Evolutionary conservation across 2,329 filamentous ascomycete genomes (phyloP).

Genomic region (Fusarium neocosmosporiellum): DNA sequence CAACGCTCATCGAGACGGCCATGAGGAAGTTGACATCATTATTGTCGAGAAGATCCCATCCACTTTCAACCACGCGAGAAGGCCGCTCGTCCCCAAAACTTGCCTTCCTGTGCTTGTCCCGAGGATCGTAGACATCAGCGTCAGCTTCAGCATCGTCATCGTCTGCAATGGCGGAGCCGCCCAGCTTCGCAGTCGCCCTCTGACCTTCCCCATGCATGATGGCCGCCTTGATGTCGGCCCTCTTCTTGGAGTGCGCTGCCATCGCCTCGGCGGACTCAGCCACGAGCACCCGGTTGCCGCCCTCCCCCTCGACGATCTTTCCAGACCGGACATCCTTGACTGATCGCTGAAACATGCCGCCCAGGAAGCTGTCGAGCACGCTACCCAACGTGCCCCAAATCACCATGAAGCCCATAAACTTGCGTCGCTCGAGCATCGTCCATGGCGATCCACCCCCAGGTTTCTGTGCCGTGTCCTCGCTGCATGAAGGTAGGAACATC

Average conservation of each 20-base stretch:
- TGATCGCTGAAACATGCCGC: constrained; percentile 85
- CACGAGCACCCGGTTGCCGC: constrained; percentile 71
- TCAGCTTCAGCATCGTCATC: constrained; percentile 52
- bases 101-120: constrained; percentile 60
- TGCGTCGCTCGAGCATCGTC: constrained; percentile 57
- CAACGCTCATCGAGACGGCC: constrained; percentile 83
- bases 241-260: constrained; percentile 45
- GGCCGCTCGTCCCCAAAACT: constrained; percentile 68
- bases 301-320: constrained; percentile 89
- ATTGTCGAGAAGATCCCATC: constrained; percentile 84
- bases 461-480: constrained; percentile 49
- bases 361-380: constrained; percentile 87
- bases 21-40: constrained; percentile 96
- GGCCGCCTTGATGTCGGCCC: constrained; percentile 54
- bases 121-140: constrained; percentile 60
- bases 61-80: constrained; percentile 74
- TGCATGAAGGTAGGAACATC: constrained; percentile 77
- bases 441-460: constrained; percentile 61
- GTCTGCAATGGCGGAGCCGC: constrained; percentile 47
- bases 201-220: constrained; percentile 58
- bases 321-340: constrained; percentile 86
- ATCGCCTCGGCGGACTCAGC: constrained; percentile 46
- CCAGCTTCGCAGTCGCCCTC: constrained; percentile 53
- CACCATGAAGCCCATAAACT: constrained; percentile 69
- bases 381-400: constrained; percentile 83